phyloP scores from a whole-genome alignment of 2,329 filamentous ascomycete species.

The Cadophora sp. region DNA sequence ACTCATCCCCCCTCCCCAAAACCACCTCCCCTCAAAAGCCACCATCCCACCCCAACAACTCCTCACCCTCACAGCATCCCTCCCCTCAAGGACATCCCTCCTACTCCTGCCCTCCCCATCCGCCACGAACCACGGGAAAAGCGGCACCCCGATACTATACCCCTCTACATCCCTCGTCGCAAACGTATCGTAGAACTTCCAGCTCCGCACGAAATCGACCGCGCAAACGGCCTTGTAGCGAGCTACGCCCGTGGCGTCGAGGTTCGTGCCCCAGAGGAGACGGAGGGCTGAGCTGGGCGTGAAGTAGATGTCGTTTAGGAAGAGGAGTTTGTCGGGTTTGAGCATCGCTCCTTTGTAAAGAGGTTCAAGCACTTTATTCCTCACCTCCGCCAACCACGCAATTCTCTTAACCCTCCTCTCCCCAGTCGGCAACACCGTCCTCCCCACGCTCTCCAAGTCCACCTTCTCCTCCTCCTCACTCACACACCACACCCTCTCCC shows the following conservation, averaged over 20 bases:
- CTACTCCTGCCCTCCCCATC: constrained; percentile 61
- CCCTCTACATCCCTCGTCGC: constrained; percentile 73
- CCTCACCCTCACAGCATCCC: constrained; percentile 70
- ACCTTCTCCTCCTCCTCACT: constrained; percentile 62
- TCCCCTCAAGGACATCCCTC: constrained; percentile 65
- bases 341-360: constrained; percentile 52
- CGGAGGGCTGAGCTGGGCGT: constrained; percentile 58
- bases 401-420: constrained; percentile 73
- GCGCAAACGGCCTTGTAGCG: constrained; percentile 74
- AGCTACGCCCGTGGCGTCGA: constrained; percentile 54
- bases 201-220: constrained; percentile 71
- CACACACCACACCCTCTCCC: constrained; percentile 57
- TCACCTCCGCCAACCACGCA: constrained; percentile 73
- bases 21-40: constrained; percentile 66
- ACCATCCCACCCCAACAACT: constrained; percentile 83
- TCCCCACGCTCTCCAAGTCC: constrained; percentile 62
- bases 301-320: constrained; percentile 71
- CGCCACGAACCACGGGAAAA: constrained; percentile 71
- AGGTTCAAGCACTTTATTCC: constrained; percentile 72
- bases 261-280: constrained; percentile 68
- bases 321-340: constrained; percentile 57
- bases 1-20: constrained; percentile 40
- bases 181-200: constrained; percentile 77
- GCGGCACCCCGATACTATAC: constrained; percentile 65
- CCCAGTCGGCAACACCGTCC: constrained; percentile 67